Conservation (phyloP, 2,329 filamentous ascomycete genomes). For the Ramularia collo-cygni region DNA sequence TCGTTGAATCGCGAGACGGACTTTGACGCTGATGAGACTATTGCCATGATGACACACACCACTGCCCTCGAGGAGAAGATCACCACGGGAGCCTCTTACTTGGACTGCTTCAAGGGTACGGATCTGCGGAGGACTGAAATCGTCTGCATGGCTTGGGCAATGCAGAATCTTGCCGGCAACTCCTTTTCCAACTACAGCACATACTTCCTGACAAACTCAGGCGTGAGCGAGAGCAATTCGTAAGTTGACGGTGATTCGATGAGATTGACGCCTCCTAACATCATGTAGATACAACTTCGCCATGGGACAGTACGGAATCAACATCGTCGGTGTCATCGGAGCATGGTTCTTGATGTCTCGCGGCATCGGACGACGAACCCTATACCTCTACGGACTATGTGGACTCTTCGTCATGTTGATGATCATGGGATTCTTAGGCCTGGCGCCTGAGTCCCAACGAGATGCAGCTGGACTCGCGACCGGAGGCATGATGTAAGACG, state of each 20-base stretch:
- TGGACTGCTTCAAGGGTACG: slow-evolving; percentile 76
- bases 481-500: slow-evolving; percentile 65
- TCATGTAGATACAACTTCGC: slow-evolving; percentile 36
- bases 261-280: too few relatives aligned
- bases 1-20: slow-evolving; percentile 57
- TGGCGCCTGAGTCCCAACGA: slow-evolving; percentile 57
- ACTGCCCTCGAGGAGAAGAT: slow-evolving; percentile 72
- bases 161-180: slow-evolving; percentile 43
- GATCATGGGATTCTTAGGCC: slow-evolving; percentile 74
- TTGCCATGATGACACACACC: slow-evolving; percentile 90
- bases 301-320: slow-evolving; percentile 54
- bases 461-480: slow-evolving; percentile 64
- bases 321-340: slow-evolving; percentile 74
- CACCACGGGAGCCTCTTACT: slow-evolving; percentile 65
- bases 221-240: slow-evolving; percentile 35
- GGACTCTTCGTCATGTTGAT: slow-evolving; percentile 70
- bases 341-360: slow-evolving; percentile 74
- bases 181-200: slow-evolving; percentile 43
- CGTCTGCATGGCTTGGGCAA: slow-evolving; percentile 48
- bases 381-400: slow-evolving; percentile 70
- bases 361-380: slow-evolving; percentile 65
- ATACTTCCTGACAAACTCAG: slow-evolving; percentile 45
- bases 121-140: slow-evolving; percentile 74
- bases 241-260: too few relatives aligned
- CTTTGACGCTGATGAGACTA: slow-evolving; percentile 75